Evolutionary conservation across 2,329 filamentous ascomycete species (phyloP), one percentile per base, ranked within the genome.

Genomic region (Clonostachys solani): DNA sequence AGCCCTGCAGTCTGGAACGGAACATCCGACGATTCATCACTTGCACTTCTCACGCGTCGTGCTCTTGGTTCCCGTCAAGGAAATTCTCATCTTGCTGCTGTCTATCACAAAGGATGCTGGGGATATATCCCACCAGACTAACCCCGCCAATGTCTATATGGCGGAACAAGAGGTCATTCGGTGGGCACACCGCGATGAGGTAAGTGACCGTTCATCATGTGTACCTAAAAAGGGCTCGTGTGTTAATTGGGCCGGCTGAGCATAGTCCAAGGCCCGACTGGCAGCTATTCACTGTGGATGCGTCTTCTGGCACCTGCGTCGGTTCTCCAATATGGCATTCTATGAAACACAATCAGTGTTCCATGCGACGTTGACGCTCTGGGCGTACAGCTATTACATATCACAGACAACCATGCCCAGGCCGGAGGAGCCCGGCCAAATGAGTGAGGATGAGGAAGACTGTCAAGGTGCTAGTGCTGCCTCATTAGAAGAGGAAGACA

Each of bases 21-120:
- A 81, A 49, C 74, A 78, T 49, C 68, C 73, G 12, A 77, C 73
- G 6, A 65, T 81, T 1, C 57, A 79, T 9, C 75, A 80, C 52
- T 67, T 81, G 5, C 78, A 81, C 52, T 55, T 75, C 3, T 70
- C 78, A 1, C 67, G 78, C 6, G 63, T 80, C 2, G 59, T 80
- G 4, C 60, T 81, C 9, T 67, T 80, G 5, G 63, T 69, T 1
- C 77, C 77, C 0, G n/a, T 33, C 6, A 41, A 6, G 34, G 44
- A 33, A 16, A 46, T 40, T 41, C 47, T 34, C 42, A 44, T 19
- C 35, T 33, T 45, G 10, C 29, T 35, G 3, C 9, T n/a, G 13
- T 15, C n/a, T 7, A n/a, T 13, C 33, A 13, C 47, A 23, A 35
- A 23, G 15, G 12, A 36, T 7, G 34, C 9, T 15, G 35, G 18